Conservation (phyloP, 2,329 filamentous ascomycete genomes). For the Ceratocystis diversiconidia region DNA sequence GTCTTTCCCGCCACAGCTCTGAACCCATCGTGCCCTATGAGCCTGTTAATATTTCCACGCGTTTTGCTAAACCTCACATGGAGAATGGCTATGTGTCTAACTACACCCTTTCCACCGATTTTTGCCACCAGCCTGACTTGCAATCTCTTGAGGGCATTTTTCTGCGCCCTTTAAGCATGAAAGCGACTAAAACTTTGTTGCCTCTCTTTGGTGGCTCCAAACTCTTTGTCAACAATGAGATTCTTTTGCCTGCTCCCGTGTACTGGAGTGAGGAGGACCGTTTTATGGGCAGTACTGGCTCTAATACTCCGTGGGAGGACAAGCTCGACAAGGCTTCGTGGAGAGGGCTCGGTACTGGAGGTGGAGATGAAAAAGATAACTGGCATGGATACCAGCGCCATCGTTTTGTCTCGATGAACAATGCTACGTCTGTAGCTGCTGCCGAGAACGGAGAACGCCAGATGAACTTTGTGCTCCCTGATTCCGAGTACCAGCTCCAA, state of each 20-base stretch:
- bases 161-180: slow-evolving; percentile 43
- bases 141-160: slow-evolving; percentile 50
- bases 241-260: slow-evolving; percentile 54
- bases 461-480: slow-evolving; percentile 41
- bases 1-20: slow-evolving; percentile 38
- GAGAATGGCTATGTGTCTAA: slow-evolving; percentile 47
- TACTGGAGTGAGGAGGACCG: slow-evolving; percentile 51
- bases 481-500: slow-evolving; percentile 31
- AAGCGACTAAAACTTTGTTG: slow-evolving; percentile 42
- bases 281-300: slow-evolving; percentile 42
- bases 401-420: slow-evolving; percentile 60
- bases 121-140: slow-evolving; percentile 52
- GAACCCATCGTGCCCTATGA: slow-evolving; percentile 32
- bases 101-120: slow-evolving; percentile 43
- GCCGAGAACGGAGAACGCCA: slow-evolving; percentile 34
- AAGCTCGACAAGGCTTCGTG: slow-evolving; percentile 44
- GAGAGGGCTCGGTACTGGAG: slow-evolving; percentile 55
- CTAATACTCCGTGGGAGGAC: slow-evolving; percentile 41
- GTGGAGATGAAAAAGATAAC: slow-evolving; percentile 42
- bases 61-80: slow-evolving; percentile 35
- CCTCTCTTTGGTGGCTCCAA: slow-evolving; percentile 58
- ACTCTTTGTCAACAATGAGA: slow-evolving; percentile 54
- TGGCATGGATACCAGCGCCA: slow-evolving; percentile 64
- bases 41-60: slow-evolving; percentile 32
- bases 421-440: slow-evolving; percentile 41